Base-by-base conservation (phyloP, 2,329 filamentous ascomycete genomes). In the Claviceps spartinae region DNA sequence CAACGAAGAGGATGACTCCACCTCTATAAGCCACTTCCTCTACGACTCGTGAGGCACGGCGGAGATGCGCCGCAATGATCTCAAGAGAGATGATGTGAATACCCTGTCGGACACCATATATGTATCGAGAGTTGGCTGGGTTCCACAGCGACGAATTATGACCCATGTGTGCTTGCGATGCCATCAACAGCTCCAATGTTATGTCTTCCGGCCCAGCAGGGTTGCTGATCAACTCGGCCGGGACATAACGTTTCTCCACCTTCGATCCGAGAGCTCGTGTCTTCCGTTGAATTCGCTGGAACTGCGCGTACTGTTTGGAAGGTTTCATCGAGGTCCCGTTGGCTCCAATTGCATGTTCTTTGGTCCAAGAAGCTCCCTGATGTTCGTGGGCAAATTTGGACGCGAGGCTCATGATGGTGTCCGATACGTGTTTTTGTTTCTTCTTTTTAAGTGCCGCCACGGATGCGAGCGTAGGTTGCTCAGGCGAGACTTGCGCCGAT, bases 31-130 rank as follows among this genome's bases (percentile, higher is more conserved):
- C 80, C 1, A 97, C 87, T 63, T 89, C 88, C 63, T 90, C 83
- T 1, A 97, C 88, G 4, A 98, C 82, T 60, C 90, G 86, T n/a
- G 89, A 88, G 4, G 93, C 90, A 49, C 93, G 83, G n/a, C 91
- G 83, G 52, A 98, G 78, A 69, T 97, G 85, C 16, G 89, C 85
- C 14, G 89, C 88, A 36, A 87, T 97, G 54, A 82, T 78, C 65
- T 98, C 93, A 3, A 97, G 82, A 9, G 85, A 86, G 67, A 98
- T 95, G 65, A 98, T 89, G 70, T 96, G 91, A 55, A 95, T 83
- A 16, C 86, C 88, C 59, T 93, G 79, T 45, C 93, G 79, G 55
- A 95, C 80, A 60, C 93, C 93, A 66, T 87, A 90, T 65, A 98
- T 97, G 71, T 97, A 97, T 59, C 86, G 81, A 57, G 89, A 84